These are phyloP conservation scores for Diospyros lotus DNA, from an alignment of 148 eudicot genomes.

Conservation along the genomic window DNA sequence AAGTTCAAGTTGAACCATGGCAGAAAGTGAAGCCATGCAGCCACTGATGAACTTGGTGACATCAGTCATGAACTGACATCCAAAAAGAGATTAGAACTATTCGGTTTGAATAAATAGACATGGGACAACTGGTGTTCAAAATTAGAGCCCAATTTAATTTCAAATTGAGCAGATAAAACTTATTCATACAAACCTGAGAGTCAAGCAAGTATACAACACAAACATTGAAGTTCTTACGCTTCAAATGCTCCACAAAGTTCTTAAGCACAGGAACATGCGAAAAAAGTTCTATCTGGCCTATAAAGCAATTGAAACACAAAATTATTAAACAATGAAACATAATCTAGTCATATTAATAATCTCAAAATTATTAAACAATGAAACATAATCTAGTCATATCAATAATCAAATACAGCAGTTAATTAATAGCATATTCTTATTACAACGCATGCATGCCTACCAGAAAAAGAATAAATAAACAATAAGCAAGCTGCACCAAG, in stretches of 20 bases:
- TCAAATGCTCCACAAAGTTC: constrained; percentile 86
- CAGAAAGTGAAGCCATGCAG: constrained; percentile 91
- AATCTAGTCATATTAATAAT: too few relatives aligned
- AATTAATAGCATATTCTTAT: too few relatives aligned
- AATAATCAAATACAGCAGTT: not conserved
- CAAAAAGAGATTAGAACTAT: not conserved
- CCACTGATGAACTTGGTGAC: constrained; percentile 97
- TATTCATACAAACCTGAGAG: constrained; percentile 49
- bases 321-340: not conserved
- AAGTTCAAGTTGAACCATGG: constrained; percentile 92
- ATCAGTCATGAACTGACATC: constrained; percentile 72
- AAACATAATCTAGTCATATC: not conserved
- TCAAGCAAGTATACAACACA: constrained; percentile 94
- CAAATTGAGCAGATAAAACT: not conserved
- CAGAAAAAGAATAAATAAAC: too few relatives aligned
- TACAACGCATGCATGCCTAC: too few relatives aligned
- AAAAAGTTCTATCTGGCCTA: constrained; percentile 92
- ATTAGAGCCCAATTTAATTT: not conserved
- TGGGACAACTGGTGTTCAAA: not conserved
- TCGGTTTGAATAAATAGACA: not conserved
- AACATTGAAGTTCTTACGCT: constrained; percentile 80
- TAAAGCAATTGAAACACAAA: not conserved
- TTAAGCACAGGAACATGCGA: constrained; percentile 89
- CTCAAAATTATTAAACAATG: too few relatives aligned
- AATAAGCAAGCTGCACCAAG: too few relatives aligned